Base-by-base conservation (phyloP, 441 rosid genomes). In the Erodium trifolium region DNA sequence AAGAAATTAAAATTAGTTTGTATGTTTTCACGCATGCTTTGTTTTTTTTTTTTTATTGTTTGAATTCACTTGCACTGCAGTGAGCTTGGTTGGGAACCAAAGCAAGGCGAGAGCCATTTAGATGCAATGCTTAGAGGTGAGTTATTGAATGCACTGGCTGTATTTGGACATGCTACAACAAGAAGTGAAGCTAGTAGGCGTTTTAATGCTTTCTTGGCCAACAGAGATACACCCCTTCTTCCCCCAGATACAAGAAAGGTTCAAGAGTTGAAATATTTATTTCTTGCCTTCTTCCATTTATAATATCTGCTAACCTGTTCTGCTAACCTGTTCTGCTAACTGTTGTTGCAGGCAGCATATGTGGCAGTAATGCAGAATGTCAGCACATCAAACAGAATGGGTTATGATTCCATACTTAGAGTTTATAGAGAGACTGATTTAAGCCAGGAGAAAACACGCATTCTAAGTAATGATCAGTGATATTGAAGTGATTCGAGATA, bases 121-220 rank as follows among this genome's bases (percentile, higher is more conserved):
- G 93, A 94, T 77, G 82, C 94, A 59, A 84, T 92, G 98, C 81
- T 92, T 80, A 86, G 99, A 81, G 98, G 96, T 76, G 94, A 94
- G 82, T 69, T 92, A 68, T 76, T 87, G 81, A 78, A 87, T 72
- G 98, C 92, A 66, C 91, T 92, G 71, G 91, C 92, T 70, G 69
- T 66, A 34, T 79, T 82, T 75, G 93, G 99, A 29, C 87, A 88
- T 79, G 90, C 83, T 11, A 82, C 71, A 78, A 90, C 97, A 18
- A 78, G 81, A 65, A 77, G 76, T 47, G 96, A 94, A 86, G 98
- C 87, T 55, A 69, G 64, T 63, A 79, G 86, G 65, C 89, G 97
- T 67, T 90, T 94, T 76, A 74, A 84, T 71, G 86, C 91, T 75
- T 92, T 85, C 76, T 69, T 86, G 73, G 85, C 84, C 29, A 87